A percentile compares a stretch with the other conserved stretches of the same genome.
phyloP scores from a whole-genome alignment of 2,329 filamentous ascomycete genomes.

The Penicillium palitans region DNA sequence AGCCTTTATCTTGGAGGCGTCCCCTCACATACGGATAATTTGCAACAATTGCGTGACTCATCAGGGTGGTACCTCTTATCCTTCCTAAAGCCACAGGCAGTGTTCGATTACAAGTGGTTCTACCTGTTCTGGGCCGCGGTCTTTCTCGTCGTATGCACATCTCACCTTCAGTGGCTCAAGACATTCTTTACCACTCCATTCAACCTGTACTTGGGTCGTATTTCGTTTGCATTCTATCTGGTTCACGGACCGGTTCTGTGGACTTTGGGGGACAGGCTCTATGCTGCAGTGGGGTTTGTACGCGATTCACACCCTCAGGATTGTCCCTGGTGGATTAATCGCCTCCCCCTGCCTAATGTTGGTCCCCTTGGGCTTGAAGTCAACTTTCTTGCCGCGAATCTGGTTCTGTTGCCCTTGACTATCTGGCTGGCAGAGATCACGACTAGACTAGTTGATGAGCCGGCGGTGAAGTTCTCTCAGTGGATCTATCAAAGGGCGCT shows the following conservation, averaged over 20 bases:
- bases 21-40: constrained; percentile 53
- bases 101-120: constrained; percentile 68
- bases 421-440: constrained; percentile 59
- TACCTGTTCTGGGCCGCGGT: constrained; percentile 63
- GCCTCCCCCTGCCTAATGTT: constrained; percentile 54
- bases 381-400: constrained; percentile 59
- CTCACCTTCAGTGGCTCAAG: constrained; percentile 60
- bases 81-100: constrained; percentile 64
- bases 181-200: constrained; percentile 59
- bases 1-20: constrained; percentile 62
- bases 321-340: constrained; percentile 59
- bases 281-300: constrained; percentile 60
- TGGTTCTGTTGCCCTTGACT: constrained; percentile 61
- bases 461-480: constrained; percentile 57
- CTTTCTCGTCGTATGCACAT: constrained; percentile 57
- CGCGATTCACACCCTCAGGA: constrained; percentile 51
- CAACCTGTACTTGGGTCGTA: constrained; percentile 62
- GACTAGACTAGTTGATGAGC: constrained; percentile 60
- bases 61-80: constrained; percentile 64
- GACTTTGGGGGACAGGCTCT: constrained; percentile 63
- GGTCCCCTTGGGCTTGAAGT: constrained; percentile 64
- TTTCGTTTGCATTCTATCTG: constrained; percentile 65
- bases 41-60: constrained; percentile 53
- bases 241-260: constrained; percentile 64
- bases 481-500: constrained; percentile 56